Evolutionary conservation across 768 basidiomycete species (phyloP).

Genomic region (Coprinopsis sp.): DNA sequence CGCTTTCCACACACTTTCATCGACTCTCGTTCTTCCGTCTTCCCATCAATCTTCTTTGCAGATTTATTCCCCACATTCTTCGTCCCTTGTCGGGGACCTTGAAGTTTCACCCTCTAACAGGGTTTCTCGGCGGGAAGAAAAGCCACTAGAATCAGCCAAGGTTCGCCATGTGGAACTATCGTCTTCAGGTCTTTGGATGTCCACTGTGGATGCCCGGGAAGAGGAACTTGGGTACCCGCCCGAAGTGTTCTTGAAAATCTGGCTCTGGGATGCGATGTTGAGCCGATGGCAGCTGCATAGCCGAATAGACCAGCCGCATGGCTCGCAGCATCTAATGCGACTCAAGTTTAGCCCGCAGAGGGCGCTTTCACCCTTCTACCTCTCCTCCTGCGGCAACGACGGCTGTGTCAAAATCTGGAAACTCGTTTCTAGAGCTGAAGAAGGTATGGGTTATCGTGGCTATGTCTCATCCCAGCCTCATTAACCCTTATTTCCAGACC

Average conservation of each 20-base stretch:
- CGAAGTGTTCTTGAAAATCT: slow-evolving; percentile 84
- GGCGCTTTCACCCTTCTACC: slow-evolving; percentile 30
- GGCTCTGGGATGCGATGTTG: slow-evolving; percentile 73
- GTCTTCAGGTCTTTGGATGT: slow-evolving; percentile 80
- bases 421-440: slow-evolving; percentile 36
- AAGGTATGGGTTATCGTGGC: slow-evolving; percentile 42
- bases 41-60: slow-evolving; percentile 96
- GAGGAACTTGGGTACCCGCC: slow-evolving; percentile 59
- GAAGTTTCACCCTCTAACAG: slow-evolving; percentile 94
- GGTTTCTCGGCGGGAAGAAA: slow-evolving; percentile 77
- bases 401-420: slow-evolving; percentile 80
- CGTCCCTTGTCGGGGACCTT: slow-evolving; percentile 74
- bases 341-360: slow-evolving; percentile 62
- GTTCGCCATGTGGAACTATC: slow-evolving; percentile 71
- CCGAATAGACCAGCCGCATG: slow-evolving; percentile 86
- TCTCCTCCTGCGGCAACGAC: slow-evolving; percentile 76
- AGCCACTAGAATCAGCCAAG: slow-evolving; percentile 64
- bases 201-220: slow-evolving; percentile 76
- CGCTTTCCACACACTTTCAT: slow-evolving; percentile 67
- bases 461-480: not conserved
- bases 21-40: slow-evolving; percentile 81
- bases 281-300: slow-evolving; percentile 77
- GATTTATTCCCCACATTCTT: slow-evolving; percentile 72
- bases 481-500: slow-evolving; percentile 36
- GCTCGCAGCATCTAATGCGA: slow-evolving; percentile 52